Percentiles rank a stretch among this genome's conserved stretches.
phyloP scores from a whole-genome alignment of 371 early-diverging fungal genomes.

The Aphelidium insulamus region DNA sequence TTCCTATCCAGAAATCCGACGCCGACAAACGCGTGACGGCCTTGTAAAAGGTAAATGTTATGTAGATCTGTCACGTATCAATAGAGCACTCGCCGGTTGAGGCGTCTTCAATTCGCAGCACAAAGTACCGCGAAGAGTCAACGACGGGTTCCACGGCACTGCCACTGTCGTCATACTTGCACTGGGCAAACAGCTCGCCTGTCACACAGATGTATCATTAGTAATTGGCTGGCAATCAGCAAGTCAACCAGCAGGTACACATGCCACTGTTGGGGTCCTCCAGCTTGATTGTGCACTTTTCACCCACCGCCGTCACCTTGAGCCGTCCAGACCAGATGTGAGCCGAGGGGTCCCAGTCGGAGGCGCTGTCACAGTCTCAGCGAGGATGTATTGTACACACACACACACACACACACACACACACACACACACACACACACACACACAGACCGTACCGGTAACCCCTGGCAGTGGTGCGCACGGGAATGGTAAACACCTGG shows the following conservation, averaged over 20 bases:
- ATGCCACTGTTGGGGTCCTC: constrained; percentile 44
- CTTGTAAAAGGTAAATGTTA: constrained; percentile 3
- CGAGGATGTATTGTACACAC: too few species aligned
- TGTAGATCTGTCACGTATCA: neutral
- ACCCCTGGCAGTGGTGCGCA: too few species aligned
- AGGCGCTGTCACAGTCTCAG: too few species aligned
- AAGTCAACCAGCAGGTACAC: too few species aligned
- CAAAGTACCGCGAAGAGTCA: constrained; percentile 83
- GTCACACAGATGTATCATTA: too few species aligned
- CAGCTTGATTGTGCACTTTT: constrained; percentile 44
- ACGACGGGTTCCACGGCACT: constrained; percentile 64
- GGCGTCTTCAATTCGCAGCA: constrained; percentile 47
- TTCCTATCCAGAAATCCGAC: constrained; percentile 70
- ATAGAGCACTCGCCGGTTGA: constrained; percentile 18
- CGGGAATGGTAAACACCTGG: too few species aligned
- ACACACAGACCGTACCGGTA: too few species aligned
- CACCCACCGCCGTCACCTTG: constrained; percentile 40
- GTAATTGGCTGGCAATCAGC: too few species aligned
- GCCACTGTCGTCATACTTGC: constrained; percentile 45
- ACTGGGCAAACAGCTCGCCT: constrained; percentile 71
- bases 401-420: too few species aligned
- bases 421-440: too few species aligned
- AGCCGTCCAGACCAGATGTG: constrained; percentile 69
- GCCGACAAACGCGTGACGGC: constrained; percentile 69
- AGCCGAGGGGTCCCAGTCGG: constrained; percentile 63